These are phyloP conservation scores for Botryotinia calthae DNA, from an alignment of 2,329 filamentous ascomycete genomes.

Conservation along the genomic window DNA sequence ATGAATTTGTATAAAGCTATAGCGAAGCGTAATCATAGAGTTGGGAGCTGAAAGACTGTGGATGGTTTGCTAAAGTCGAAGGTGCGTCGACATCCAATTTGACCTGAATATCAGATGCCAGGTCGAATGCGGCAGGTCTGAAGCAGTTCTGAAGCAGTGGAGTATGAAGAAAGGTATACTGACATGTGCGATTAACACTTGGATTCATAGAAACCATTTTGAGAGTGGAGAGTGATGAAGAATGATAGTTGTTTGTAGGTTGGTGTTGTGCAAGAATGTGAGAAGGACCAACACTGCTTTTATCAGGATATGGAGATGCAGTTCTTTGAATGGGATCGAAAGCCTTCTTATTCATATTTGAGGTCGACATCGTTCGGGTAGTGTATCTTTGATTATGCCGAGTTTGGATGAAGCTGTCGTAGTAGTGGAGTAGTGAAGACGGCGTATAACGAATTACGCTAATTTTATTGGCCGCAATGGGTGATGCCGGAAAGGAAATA, in stretches of 20 bases:
- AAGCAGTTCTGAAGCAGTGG: background rate
- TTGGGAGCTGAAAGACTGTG: background rate
- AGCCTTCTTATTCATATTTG: slow-evolving; percentile 20
- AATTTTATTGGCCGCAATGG: slow-evolving; percentile 22
- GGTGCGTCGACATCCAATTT: background rate
- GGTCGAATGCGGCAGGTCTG: background rate
- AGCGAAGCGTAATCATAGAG: slow-evolving; percentile 48
- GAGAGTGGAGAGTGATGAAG: slow-evolving; percentile 35
- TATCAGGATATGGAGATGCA: slow-evolving; percentile 36
- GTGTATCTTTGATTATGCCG: slow-evolving; percentile 16
- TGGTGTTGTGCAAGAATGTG: slow-evolving; percentile 29
- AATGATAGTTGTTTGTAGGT: slow-evolving; percentile 31
- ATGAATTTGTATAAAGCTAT: slow-evolving; percentile 25
- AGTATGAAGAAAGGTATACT: slow-evolving; percentile 39
- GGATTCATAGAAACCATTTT: slow-evolving; percentile 24
- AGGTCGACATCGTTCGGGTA: slow-evolving; percentile 17
- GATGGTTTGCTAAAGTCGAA: background rate
- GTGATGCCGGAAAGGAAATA: slow-evolving; percentile 17
- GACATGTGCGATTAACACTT: slow-evolving; percentile 54
- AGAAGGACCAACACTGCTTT: slow-evolving; percentile 32
- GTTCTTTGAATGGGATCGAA: slow-evolving; percentile 33
- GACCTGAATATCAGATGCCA: background rate
- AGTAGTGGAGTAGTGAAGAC: slow-evolving; percentile 19
- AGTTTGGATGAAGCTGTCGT: slow-evolving; percentile 12
- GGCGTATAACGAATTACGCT: slow-evolving; percentile 15